A percentile compares a stretch with the other conserved stretches of the same genome.
phyloP scores from a whole-genome alignment of 208 protist genomes.

The Kentomonas sorsogonicus region DNA sequence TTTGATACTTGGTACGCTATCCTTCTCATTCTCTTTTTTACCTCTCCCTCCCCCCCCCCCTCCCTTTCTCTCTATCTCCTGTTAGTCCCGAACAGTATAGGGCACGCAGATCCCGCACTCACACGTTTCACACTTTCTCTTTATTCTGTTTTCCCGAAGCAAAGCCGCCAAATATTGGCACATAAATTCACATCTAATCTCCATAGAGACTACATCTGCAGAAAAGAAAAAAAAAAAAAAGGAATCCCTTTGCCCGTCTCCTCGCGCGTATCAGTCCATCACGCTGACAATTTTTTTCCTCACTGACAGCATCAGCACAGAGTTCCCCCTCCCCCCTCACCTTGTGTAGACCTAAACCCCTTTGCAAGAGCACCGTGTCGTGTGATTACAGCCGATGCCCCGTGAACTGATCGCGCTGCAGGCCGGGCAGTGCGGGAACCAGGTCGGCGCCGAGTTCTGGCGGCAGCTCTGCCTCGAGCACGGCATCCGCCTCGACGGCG shows the following conservation, averaged over 20 bases:
- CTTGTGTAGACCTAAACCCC: neutral
- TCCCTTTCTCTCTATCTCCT: conserved; percentile 14
- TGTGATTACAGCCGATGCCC: conserved; percentile 88
- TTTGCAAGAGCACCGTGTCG: too few species aligned
- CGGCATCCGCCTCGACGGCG: conserved; percentile 95
- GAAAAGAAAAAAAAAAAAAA: conserved; percentile 6
- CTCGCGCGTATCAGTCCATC: too few species aligned
- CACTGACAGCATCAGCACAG: too few species aligned
- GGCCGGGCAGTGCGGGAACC: conserved; percentile 96
- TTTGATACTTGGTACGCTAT: too few species aligned
- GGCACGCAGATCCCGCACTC: conserved; percentile 1
- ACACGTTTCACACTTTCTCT: neutral
- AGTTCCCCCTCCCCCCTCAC: too few species aligned
- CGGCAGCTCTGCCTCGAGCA: conserved; percentile 98
- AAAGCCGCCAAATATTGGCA: conserved; percentile 9
- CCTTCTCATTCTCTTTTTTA: too few species aligned
- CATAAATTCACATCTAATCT: conserved; percentile 4
- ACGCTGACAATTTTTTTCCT: too few species aligned
- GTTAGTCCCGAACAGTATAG: neutral
- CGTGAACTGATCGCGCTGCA: conserved; percentile 99
- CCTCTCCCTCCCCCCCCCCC: neutral
- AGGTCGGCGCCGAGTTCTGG: conserved; percentile 99
- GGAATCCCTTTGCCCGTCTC: too few species aligned
- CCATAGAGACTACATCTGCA: neutral
- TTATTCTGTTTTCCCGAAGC: conserved; percentile 3